Base-by-base conservation (phyloP, 257 asterid species). In the Jaltomata sinuosa region DNA sequence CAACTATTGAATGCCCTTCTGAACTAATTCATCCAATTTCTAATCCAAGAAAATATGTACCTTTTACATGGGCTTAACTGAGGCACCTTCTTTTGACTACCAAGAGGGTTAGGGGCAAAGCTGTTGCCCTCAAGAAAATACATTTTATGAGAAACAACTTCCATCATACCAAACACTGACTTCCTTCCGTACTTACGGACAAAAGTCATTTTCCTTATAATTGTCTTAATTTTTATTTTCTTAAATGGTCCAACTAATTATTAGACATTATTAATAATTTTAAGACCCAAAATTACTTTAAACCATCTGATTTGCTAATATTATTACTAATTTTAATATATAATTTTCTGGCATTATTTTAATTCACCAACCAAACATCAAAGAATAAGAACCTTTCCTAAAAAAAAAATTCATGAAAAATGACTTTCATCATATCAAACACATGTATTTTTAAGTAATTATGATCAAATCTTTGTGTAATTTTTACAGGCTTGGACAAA, bases 51-150 rank as follows among this genome's bases (percentile, higher is more conserved):
- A 87, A 83, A 55, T 85, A 85, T 47, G 49, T n/a, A n/a, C n/a
- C 85, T 14, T 87, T 85, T 55, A 87, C 88, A 5, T 87, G 88
- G 90, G 87, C 61, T 57, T 79, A 85, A 14, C 74, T 87, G 77
- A 83, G 49, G 19, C 77, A 79, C n/a, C 65, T 79, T 57, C 83
- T 87, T 31, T 11, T 85, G 79, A 83, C 61, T 71, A 83, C 83
- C 25, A 82, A 64, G 72, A 84, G 89, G 81, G 87, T 87, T 10
- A 84, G 83, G 61, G 86, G 86, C 16, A 87, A 87, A 87, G 80
- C 89, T 68, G 4, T n/a, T n/a, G n/a, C n/a, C n/a, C n/a, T 54
- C 4, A 54, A 3, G 27, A 54, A 54, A 54, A 1, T 5, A 21
- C 6, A n/a, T 3, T 14, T 50, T 7, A 50, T 50, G 21, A 21